Evolutionary conservation across 1,284 basidiomycete species (phyloP).

Genomic region (Boletus smithii): DNA sequence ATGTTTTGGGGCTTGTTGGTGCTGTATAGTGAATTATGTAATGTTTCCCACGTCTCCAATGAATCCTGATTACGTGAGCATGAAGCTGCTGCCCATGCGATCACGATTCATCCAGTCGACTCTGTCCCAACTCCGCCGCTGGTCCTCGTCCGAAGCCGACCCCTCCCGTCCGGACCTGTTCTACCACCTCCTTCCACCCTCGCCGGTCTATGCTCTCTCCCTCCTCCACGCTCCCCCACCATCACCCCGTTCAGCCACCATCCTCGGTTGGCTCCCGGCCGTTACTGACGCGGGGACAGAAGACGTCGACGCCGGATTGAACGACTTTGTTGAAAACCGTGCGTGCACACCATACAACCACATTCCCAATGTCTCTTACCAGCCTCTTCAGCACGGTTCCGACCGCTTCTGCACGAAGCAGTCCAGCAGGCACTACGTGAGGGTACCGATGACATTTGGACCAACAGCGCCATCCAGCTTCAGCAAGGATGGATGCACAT

Average conservation of each 20-base stretch:
- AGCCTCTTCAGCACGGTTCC: constrained; percentile 49
- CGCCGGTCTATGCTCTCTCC: constrained; percentile 61
- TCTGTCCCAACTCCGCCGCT: not conserved
- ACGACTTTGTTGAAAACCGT: constrained; percentile 71
- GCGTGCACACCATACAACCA: constrained; percentile 23
- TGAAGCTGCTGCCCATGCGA: constrained; percentile 13
- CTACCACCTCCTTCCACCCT: constrained; percentile 60
- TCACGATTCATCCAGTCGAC: constrained; percentile 6
- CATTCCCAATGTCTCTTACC: not conserved
- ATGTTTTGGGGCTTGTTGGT: constrained; percentile 28
- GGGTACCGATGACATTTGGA: constrained; percentile 62
- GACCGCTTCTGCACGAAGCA: constrained; percentile 55
- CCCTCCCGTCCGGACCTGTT: constrained; percentile 60
- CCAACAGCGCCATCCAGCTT: constrained; percentile 59
- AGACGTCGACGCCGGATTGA: constrained; percentile 50
- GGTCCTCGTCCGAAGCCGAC: constrained; percentile 38
- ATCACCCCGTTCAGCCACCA: constrained; percentile 43
- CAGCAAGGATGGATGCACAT: constrained; percentile 82
- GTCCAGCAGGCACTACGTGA: constrained; percentile 53
- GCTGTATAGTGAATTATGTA: constrained; percentile 37
- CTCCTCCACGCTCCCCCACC: constrained; percentile 50
- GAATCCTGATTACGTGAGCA: not conserved
- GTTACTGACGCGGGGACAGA: constrained; percentile 25
- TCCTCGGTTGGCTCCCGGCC: constrained; percentile 72
- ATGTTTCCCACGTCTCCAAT: constrained; percentile 20